phyloP scores from a whole-genome alignment of 73 alveolate species.

The Paramecium octaurelia region DNA sequence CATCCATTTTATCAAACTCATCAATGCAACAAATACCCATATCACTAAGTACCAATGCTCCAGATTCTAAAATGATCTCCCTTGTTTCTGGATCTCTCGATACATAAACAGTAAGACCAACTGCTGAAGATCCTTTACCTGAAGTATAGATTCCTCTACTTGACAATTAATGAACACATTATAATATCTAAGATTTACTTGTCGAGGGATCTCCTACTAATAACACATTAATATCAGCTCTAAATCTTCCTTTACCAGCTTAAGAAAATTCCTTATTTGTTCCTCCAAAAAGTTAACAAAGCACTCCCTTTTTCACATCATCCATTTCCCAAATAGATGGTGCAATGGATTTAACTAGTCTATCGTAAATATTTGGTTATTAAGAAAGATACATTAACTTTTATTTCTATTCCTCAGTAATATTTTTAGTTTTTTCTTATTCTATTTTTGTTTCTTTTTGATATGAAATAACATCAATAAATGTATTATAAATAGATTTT shows the following conservation, averaged over 20 bases:
- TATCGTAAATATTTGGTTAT: slow-evolving; percentile 81
- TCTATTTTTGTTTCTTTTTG: slow-evolving; percentile 75
- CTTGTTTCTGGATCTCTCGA: slow-evolving; percentile 98
- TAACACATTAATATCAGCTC: slow-evolving; percentile 95
- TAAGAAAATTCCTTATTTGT: slow-evolving; percentile 82
- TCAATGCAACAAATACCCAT: slow-evolving; percentile 99
- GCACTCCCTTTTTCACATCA: slow-evolving; percentile 88
- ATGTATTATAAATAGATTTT: slow-evolving; percentile 91
- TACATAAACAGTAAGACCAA: slow-evolving; percentile 98
- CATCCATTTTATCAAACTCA: slow-evolving; percentile 99
- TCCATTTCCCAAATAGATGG: slow-evolving; percentile 98
- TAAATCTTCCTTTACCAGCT: slow-evolving; percentile 88
- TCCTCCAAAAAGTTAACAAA: slow-evolving; percentile 99
- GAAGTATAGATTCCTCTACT: slow-evolving; percentile 99
- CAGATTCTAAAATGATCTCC: slow-evolving; percentile 97
- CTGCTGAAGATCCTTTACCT: slow-evolving; percentile 98
- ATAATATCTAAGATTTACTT: slow-evolving; percentile 97
- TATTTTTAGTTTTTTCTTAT: slow-evolving; percentile 74
- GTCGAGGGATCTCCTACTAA: slow-evolving; percentile 99
- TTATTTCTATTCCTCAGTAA: slow-evolving; percentile 78
- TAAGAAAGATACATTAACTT: slow-evolving; percentile 80
- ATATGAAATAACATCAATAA: slow-evolving; percentile 94
- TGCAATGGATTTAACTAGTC: slow-evolving; percentile 91
- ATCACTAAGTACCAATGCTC: slow-evolving; percentile 99
- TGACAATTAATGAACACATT: slow-evolving; percentile 87